Evolutionary conservation across 768 basidiomycete species (phyloP).

Genomic region (Guyanaporus albipodus): DNA sequence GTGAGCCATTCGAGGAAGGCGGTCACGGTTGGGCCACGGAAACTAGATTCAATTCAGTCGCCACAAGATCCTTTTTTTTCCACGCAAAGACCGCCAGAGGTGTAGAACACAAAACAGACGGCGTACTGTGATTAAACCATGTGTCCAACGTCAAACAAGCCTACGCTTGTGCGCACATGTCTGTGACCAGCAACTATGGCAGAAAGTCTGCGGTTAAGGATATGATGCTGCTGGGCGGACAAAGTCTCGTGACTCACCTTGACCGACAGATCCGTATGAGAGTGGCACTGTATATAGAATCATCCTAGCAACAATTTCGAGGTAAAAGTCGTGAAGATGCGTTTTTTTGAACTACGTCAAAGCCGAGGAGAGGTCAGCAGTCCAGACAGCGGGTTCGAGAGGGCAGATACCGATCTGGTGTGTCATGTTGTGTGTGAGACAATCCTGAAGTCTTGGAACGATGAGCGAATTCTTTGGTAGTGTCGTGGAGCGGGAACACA

Average conservation of each 20-base stretch:
- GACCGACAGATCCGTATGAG: constrained; percentile 75
- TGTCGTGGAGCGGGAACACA: too few species aligned
- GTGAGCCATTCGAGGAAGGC: constrained; percentile 87
- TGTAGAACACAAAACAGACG: neutral
- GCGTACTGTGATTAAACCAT: constrained; percentile 91
- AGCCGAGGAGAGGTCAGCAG: too few species aligned
- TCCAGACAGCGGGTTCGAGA: constrained; percentile 2
- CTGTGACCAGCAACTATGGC: constrained; percentile 80
- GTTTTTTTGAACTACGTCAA: constrained; percentile 51
- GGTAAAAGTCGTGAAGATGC: constrained; percentile 84
- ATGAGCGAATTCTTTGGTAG: too few species aligned
- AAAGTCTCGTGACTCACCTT: constrained; percentile 47
- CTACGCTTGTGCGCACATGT: constrained; percentile 76
- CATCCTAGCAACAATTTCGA: constrained; percentile 84
- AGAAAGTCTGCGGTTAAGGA: constrained; percentile 8
- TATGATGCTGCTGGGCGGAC: constrained; percentile 1
- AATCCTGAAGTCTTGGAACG: too few species aligned
- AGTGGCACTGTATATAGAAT: constrained; percentile 94
- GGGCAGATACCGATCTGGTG: neutral
- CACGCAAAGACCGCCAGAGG: neutral
- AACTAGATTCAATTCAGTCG: constrained; percentile 40
- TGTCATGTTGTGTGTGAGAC: too few species aligned
- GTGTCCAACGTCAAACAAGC: constrained; percentile 96
- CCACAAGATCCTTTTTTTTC: neutral
- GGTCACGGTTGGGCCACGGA: constrained; percentile 73